Percentiles rank a stretch among this genome's conserved stretches.
Evolutionary conservation across 2,329 filamentous ascomycete species (phyloP).

Genomic region (Xylariaceae sp.): DNA sequence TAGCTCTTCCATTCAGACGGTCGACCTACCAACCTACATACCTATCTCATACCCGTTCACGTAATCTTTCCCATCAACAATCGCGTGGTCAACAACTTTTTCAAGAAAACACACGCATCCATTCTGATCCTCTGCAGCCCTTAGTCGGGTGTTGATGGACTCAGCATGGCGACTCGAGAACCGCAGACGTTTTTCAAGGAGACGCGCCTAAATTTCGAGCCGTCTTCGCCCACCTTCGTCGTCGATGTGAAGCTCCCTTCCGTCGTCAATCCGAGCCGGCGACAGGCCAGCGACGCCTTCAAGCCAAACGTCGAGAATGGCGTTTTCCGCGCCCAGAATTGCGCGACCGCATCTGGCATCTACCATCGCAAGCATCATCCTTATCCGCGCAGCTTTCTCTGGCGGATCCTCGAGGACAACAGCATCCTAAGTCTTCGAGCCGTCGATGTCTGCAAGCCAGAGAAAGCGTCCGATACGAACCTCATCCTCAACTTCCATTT

Average conservation of each 20-base stretch:
- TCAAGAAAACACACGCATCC: slow-evolving; percentile 7
- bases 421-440: slow-evolving; percentile 76
- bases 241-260: slow-evolving; percentile 65
- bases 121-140: slow-evolving; percentile 20
- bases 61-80: slow-evolving; percentile 1
- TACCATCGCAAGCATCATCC: slow-evolving; percentile 74
- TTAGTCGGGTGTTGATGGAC: slow-evolving; percentile 47
- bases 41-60: slow-evolving; percentile 7
- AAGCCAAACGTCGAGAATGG: slow-evolving; percentile 57
- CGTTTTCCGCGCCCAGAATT: slow-evolving; percentile 63
- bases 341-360: slow-evolving; percentile 74
- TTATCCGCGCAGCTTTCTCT: slow-evolving; percentile 81
- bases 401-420: slow-evolving; percentile 79
- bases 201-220: slow-evolving; percentile 77
- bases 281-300: slow-evolving; percentile 36
- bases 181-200: slow-evolving; percentile 74
- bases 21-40: not conserved
- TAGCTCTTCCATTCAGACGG: not conserved
- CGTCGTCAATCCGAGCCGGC: slow-evolving; percentile 42
- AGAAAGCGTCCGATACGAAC: slow-evolving; percentile 61
- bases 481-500: slow-evolving; percentile 76
- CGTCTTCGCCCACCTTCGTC: slow-evolving; percentile 61
- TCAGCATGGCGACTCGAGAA: slow-evolving; percentile 60
- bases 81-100: slow-evolving; percentile 16
- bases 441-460: slow-evolving; percentile 70